Evolutionary conservation across 441 rosid genomes (phyloP), one percentile per base, ranked within the genome.

Genomic region (Metrosideros polymorpha): DNA sequence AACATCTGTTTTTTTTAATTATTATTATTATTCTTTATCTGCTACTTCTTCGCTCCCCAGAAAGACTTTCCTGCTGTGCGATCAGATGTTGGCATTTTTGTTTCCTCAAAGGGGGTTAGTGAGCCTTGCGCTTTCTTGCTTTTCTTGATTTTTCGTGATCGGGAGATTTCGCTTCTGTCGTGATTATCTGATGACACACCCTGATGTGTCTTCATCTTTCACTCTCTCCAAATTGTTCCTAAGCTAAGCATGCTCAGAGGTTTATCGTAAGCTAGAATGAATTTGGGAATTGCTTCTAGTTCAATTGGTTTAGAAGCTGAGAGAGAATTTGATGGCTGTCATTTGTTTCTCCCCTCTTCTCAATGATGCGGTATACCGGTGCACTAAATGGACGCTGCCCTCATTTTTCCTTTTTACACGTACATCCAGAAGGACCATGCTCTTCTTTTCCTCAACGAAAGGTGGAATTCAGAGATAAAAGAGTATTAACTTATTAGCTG

Each of bases 401-500:
- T 71, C 1, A 1, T 39, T 39, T 66, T 66, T 12, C 77, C 25
- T 35, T 19, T 66, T 66, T 22, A 19, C 45, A 19, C 77, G 0
- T 66, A 1, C 77, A 2, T 35, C 77, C 45, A 35, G 45, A 19
- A 66, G 45, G 77, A 66, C 77, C 71, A 0, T 35, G 77, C 77
- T 66, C 45, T 19, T 66, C 47, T 42, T 35, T 71, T 39, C 79
- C 79, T 22, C 47, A 22, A 71, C 0, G 17, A 39, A 39, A 71
- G 47, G 47, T 24, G 17, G 77, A 35, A 22, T 71, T 39, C 79
- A 4, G 79, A 39, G 0, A 39, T 22, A 39, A 39, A 35, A 22
- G 0, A 0, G 47, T 6, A 10, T 39, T 39, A 1, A 10, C 27
- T 71, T 0, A 2, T 39, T 2, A 39, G 4, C 14, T 22, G 47